Base-by-base conservation (phyloP, 768 basidiomycete genomes). In the Neoboletus brunneissimus region DNA sequence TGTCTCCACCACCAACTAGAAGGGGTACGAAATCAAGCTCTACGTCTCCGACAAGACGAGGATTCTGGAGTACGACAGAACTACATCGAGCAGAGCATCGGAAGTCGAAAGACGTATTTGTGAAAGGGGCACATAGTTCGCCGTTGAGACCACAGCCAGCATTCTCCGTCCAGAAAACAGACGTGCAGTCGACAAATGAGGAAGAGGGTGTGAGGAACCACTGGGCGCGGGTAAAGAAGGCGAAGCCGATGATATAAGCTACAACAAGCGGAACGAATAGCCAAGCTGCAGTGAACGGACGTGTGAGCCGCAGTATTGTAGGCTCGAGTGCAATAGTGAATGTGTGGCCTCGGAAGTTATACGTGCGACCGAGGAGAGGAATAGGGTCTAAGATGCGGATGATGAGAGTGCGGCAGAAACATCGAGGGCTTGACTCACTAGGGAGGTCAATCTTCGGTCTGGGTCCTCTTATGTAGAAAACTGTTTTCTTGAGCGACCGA, bases 1-100 rank as follows among this genome's bases (percentile, higher is more conserved):
- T 58, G 72, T 92, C 91, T 3, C 91, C 90, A 18, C 93, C 93
- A n/a, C 93, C 92, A 2, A 94, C 87, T 46, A 94, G 77, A 23
- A 94, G 76, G 8, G 91, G 90, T 22, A 82, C 79, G 61, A 83
- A 89, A 45, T 81, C 82, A 35, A 86, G 77, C 58, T 86, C 76
- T 53, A 82, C 72, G 48, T 82, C 70, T 23, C 93, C 92, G 25
- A 95, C 79, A 0, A 88, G 82, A 49, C 89, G 78, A 16, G 86
- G 83, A 65, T 93, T 92, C 61, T 85, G 81, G 41, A 92, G 74
- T 43, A 86, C 80, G 43, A 87, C 82, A 23, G 71, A 72, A 46
- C 76, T 73, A 63, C 89, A 89, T 51, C 82, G 82, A 5, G 89
- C 86, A 5, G 90, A 91, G 68, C 91, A 95, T 15, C 92, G 83